Base-by-base conservation (phyloP, 495 filamentous ascomycete species). In the Rhypophila decipiens region DNA sequence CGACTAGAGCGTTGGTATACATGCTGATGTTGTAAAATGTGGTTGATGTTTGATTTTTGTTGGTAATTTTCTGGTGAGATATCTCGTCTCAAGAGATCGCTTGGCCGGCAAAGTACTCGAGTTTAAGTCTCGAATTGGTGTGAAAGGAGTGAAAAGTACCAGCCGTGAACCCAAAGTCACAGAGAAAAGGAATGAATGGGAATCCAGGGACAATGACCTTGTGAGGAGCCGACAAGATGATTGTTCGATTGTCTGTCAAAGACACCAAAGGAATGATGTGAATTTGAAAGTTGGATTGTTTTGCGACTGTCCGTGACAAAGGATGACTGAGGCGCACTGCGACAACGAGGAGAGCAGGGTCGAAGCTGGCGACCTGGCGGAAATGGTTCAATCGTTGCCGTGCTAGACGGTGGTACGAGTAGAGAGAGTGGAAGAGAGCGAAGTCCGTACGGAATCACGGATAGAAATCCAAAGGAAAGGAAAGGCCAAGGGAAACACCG, bases 301-400 rank as follows among this genome's bases (percentile, higher is more conserved):
- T n/a, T n/a, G 46, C 37, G 34, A 17, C 10, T 44, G 43, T 50
- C 50, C 47, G 50, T 43, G 53, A 53, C 47, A 39, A 52, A 37
- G 33, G 34, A 36, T 49, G 49, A n/a, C n/a, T n/a, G n/a, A 22
- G 38, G 46, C 44, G 39, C 36, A 46, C 52, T 60, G 48, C 46
- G 49, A 59, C 52, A 52, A 44, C 47, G 46, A 46, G 39, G 44
- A 44, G 47, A 34, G 33, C 24, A 56, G 53, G 60, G 50, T 67
- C 63, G 66, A 66, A 57, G 56, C 65, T 73, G 59, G 69, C 67
- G 57, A 67, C 66, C 64, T 27, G 47, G 31, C 44, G 24, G 44
- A 40, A 61, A 57, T n/a, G n/a, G n/a, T n/a, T n/a, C n/a, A n/a
- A n/a, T n/a, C n/a, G n/a, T n/a, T n/a, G n/a, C n/a, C n/a, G n/a